These are phyloP conservation scores for Neofusicoccum sp. DNA, from an alignment of 2,329 filamentous ascomycete genomes.

Conservation along the genomic window DNA sequence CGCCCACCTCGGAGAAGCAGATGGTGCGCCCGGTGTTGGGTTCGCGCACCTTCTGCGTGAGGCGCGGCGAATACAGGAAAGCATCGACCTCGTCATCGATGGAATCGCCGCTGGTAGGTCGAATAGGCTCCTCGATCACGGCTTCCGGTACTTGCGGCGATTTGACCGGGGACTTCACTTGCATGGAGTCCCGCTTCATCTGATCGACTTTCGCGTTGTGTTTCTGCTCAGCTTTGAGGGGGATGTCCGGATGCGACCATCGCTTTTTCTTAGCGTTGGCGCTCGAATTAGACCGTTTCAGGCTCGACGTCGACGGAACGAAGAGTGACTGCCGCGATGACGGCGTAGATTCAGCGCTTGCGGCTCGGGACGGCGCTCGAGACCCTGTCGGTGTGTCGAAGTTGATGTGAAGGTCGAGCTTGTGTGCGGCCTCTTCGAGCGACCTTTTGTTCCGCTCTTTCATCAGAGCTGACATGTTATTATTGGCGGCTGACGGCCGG, in stretches of 20 bases:
- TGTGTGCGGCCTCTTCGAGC: slow-evolving; percentile 7
- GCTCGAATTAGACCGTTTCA: slow-evolving; percentile 32
- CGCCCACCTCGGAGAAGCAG: slow-evolving; percentile 94
- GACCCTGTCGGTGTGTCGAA: slow-evolving; percentile 5
- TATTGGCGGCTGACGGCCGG: background rate
- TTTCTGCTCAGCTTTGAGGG: slow-evolving; percentile 36
- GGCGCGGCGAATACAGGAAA: slow-evolving; percentile 76
- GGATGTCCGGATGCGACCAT: slow-evolving; percentile 41
- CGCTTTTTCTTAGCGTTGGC: slow-evolving; percentile 35
- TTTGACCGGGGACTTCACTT: slow-evolving; percentile 32
- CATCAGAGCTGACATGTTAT: slow-evolving; percentile 5
- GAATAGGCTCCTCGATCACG: slow-evolving; percentile 61
- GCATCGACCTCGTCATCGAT: slow-evolving; percentile 83
- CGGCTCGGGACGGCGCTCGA: slow-evolving; percentile 14
- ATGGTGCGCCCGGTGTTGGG: slow-evolving; percentile 84
- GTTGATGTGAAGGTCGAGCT: slow-evolving; percentile 11
- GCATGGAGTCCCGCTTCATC: slow-evolving; percentile 17
- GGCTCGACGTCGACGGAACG: slow-evolving; percentile 22
- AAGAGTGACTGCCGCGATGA: slow-evolving; percentile 21
- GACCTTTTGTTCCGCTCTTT: slow-evolving; percentile 15
- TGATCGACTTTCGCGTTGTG: slow-evolving; percentile 27
- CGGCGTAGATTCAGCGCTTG: slow-evolving; percentile 20
- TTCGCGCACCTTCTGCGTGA: slow-evolving; percentile 85
- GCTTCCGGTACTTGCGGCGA: slow-evolving; percentile 40
- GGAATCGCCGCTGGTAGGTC: slow-evolving; percentile 74